Evolutionary conservation across 164 flowering plant species (phyloP).

Genomic region (Amborella trichopoda): DNA sequence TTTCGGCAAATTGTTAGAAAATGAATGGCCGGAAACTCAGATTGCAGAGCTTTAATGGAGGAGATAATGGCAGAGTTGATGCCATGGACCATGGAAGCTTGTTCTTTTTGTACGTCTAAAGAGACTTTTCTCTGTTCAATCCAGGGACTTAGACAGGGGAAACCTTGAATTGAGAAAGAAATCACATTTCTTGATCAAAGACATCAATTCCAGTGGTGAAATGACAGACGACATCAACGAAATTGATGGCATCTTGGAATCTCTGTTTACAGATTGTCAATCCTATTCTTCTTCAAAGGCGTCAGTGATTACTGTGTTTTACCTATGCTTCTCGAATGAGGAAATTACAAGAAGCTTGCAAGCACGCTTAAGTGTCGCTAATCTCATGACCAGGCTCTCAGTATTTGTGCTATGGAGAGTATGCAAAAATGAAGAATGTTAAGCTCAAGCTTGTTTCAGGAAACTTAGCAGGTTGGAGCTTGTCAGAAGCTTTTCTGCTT

Average conservation of each 20-base stretch:
- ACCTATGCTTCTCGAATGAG: conserved; percentile 12
- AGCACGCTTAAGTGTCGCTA: conserved; percentile 49
- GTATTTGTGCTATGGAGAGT: conserved; percentile 65
- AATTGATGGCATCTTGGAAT: background rate
- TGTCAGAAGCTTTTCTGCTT: conserved; percentile 79
- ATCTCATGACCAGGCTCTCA: conserved; percentile 49
- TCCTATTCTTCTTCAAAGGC: conserved; percentile 47
- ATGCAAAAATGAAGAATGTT: conserved; percentile 24
- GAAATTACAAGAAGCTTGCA: conserved; percentile 12
- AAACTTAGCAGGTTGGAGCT: conserved; percentile 58
- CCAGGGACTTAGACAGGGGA: background rate
- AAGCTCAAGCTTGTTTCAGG: conserved; percentile 32
- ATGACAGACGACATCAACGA: too few relatives aligned
- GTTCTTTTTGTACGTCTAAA: conserved; percentile 14
- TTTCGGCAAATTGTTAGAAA: too few relatives aligned
- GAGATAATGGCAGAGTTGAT: conserved; percentile 26
- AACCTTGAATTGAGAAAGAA: conserved; percentile 21
- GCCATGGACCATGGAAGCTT: conserved; percentile 33
- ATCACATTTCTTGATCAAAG: conserved; percentile 33
- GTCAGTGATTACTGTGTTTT: conserved; percentile 28
- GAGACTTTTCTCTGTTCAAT: conserved; percentile 34
- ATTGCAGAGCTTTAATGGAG: too few relatives aligned
- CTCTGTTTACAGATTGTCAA: conserved; percentile 13
- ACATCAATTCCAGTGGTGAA: conserved; percentile 21
- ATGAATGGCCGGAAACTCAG: too few relatives aligned